Conservation (phyloP, 2,329 filamentous ascomycete genomes). For the Aspergillus calidoustus region DNA sequence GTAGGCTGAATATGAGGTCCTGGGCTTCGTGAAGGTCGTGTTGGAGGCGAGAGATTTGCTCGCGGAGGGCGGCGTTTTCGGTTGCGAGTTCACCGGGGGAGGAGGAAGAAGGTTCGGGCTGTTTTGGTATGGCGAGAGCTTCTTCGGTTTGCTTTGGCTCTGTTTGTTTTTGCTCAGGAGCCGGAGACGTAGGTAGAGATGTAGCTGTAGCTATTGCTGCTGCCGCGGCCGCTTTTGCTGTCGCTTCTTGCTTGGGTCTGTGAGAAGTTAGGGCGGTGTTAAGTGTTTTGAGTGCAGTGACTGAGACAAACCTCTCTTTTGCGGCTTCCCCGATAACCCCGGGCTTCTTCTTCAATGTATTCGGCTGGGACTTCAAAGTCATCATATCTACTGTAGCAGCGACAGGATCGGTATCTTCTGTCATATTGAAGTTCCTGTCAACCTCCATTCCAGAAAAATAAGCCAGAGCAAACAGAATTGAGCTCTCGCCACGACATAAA, state of each 20-base stretch:
- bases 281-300: neutral
- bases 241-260: neutral
- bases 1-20: slow-evolving; percentile 14
- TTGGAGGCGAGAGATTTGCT: slow-evolving; percentile 1
- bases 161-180: neutral
- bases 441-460: neutral
- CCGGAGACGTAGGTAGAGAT: neutral
- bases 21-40: slow-evolving; percentile 16
- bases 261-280: neutral
- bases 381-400: neutral
- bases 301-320: neutral
- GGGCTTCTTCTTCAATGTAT: slow-evolving; percentile 1
- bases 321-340: neutral
- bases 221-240: neutral
- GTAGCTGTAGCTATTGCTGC: neutral
- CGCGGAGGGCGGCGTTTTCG: neutral
- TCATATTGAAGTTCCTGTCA: neutral
- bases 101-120: neutral
- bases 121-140: neutral
- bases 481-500: neutral
- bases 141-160: neutral
- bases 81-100: neutral
- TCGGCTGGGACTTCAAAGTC: neutral
- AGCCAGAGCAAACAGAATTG: neutral
- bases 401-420: neutral